Evolutionary conservation across 2,329 filamentous ascomycete species (phyloP).

Genomic region (Ambrosiella cleistominuta): DNA sequence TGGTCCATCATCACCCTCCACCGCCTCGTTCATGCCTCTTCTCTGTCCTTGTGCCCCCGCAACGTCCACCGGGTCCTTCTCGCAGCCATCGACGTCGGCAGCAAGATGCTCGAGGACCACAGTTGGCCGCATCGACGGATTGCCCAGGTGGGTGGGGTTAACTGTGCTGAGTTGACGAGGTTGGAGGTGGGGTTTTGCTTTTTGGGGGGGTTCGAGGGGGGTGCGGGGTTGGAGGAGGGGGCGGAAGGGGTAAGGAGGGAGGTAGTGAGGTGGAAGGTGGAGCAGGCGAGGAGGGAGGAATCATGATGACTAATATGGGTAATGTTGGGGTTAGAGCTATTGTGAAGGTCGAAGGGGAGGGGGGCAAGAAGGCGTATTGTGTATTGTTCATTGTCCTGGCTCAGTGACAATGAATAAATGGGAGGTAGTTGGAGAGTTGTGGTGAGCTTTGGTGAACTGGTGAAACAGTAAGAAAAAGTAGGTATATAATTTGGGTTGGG

Average conservation of each 20-base stretch:
- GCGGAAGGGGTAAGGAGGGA: not conserved
- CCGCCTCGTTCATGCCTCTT: conserved; percentile 56
- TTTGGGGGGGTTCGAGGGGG: conserved; percentile 62
- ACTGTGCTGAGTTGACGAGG: conserved; percentile 59
- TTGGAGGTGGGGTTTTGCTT: conserved; percentile 85
- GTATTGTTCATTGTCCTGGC: too few relatives aligned
- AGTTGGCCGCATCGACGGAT: conserved; percentile 73
- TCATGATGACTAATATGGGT: not conserved
- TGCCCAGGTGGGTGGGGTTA: conserved; percentile 76
- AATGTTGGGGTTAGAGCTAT: too few relatives aligned
- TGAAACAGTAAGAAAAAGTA: too few relatives aligned
- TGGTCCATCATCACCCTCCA: conserved; percentile 53
- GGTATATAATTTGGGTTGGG: too few relatives aligned
- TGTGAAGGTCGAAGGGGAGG: too few relatives aligned
- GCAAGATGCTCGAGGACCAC: conserved; percentile 88
- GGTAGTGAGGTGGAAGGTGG: not conserved
- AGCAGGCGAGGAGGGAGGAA: not conserved
- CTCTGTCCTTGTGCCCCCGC: conserved; percentile 62
- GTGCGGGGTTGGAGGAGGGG: conserved; percentile 30
- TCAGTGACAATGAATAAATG: not conserved
- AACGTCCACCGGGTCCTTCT: conserved; percentile 79
- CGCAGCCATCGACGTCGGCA: conserved; percentile 69
- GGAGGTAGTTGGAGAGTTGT: not conserved
- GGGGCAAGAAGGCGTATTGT: too few relatives aligned
- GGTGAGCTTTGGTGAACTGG: too few relatives aligned